A percentile compares a stretch with the other conserved stretches of the same genome.
These are phyloP conservation scores for Mycena olivaceomarginata DNA, from an alignment of 768 basidiomycete species.

Conservation along the genomic window DNA sequence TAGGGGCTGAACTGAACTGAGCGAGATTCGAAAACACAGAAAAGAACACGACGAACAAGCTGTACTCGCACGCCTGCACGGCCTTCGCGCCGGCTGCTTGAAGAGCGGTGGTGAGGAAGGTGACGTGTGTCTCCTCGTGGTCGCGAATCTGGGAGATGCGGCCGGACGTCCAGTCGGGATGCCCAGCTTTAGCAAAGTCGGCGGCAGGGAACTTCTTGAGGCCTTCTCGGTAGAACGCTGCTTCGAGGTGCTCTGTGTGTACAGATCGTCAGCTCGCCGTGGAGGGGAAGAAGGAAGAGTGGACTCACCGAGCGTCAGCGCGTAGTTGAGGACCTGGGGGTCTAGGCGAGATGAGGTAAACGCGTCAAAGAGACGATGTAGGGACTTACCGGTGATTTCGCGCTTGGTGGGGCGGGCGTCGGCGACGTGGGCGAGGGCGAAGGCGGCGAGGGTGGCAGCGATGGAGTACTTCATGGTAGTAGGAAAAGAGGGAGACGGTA, in stretches of 20 bases:
- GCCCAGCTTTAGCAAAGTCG: slow-evolving; percentile 69
- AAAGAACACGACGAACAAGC: slow-evolving; percentile 46
- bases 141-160: slow-evolving; percentile 71
- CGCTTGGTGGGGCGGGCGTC: slow-evolving; percentile 24
- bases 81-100: slow-evolving; percentile 50
- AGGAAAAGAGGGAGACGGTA: slow-evolving; percentile 23
- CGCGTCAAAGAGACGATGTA: not conserved
- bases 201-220: slow-evolving; percentile 66
- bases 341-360: slow-evolving; percentile 45
- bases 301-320: slow-evolving; percentile 60
- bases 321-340: slow-evolving; percentile 64
- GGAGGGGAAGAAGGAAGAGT: not conserved
- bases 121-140: slow-evolving; percentile 73
- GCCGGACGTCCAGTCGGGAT: slow-evolving; percentile 67
- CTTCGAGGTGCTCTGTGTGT: slow-evolving; percentile 61
- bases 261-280: not conserved
- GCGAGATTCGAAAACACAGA: not conserved
- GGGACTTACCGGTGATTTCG: slow-evolving; percentile 19
- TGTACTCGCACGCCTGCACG: slow-evolving; percentile 60
- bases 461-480: slow-evolving; percentile 29
- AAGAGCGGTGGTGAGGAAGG: slow-evolving; percentile 59
- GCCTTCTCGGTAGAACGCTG: slow-evolving; percentile 64
- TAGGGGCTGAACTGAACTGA: slow-evolving; percentile 56
- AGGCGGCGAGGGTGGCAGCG: not conserved
- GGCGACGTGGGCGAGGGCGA: slow-evolving; percentile 13